Percentiles rank a stretch among this genome's conserved stretches.
Evolutionary conservation across 371 early-diverging fungal species (phyloP).

Genomic region (Thermomucor indicae-seudaticae): DNA sequence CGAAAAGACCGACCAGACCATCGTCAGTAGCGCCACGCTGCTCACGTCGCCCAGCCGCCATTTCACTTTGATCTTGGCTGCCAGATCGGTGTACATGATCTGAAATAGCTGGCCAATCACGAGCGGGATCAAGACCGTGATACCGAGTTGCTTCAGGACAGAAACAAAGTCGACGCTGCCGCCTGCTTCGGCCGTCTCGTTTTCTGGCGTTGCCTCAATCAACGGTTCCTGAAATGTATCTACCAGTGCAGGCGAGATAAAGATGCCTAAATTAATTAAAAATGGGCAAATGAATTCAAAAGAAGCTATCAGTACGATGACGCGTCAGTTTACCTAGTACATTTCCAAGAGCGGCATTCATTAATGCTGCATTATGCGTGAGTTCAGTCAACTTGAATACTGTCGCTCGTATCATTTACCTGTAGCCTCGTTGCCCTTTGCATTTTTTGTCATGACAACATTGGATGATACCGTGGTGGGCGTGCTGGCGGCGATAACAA

Average conservation of each 20-base stretch:
- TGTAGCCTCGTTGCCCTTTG: conserved; percentile 60
- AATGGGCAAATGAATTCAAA: not conserved
- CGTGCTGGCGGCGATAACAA: conserved; percentile 60
- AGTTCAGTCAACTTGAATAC: too few relatives aligned
- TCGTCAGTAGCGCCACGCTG: conserved; percentile 46
- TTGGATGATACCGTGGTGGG: conserved; percentile 74
- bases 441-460: conserved; percentile 69
- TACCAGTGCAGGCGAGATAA: conserved; percentile 61
- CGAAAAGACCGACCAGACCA: conserved; percentile 69
- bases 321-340: conserved; percentile 28
- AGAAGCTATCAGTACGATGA: not conserved
- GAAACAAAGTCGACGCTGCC: conserved; percentile 37
- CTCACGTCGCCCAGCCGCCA: conserved; percentile 54
- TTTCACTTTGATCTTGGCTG: conserved; percentile 38
- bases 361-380: conserved; percentile 45
- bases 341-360: conserved; percentile 68
- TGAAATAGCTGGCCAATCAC: conserved; percentile 59
- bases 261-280: conserved; percentile 59
- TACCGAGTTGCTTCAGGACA: conserved; percentile 50
- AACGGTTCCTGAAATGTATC: conserved; percentile 25
- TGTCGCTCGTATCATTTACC: too few relatives aligned
- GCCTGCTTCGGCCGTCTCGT: conserved; percentile 31
- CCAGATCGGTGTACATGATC: conserved; percentile 39
- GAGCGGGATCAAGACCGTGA: conserved; percentile 57
- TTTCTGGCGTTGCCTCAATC: conserved; percentile 31